Base-by-base conservation (phyloP, 2,329 filamentous ascomycete species). In the Aspergillus uvarum region DNA sequence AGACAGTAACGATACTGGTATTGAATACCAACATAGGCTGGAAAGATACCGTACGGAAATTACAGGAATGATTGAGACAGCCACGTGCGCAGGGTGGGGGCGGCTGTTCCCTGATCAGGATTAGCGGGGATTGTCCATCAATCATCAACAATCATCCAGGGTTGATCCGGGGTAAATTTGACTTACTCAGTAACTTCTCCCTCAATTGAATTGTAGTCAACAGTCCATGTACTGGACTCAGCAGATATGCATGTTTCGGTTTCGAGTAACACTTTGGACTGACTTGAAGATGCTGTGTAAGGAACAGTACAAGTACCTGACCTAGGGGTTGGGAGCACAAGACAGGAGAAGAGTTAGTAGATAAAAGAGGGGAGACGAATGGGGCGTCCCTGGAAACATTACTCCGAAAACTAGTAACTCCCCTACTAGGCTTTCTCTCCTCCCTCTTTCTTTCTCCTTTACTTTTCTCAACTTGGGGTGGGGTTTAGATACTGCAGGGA, bases 121-220 rank as follows among this genome's bases (percentile, higher is more conserved):
- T 59, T 67, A 67, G 62, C 38, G 53, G 44, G 16, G 47, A 29
- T 47, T 44, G 38, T 47, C 49, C 52, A 50, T 56, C 32, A 56
- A 29, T 35, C 32, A 47, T 58, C 52, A 50, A 51, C 32, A 56
- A 29, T 35, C 32, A 47, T 58, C n/a, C 44, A 51, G 21, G 61
- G 63, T 60, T 61, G 59, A 63, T 67, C 65, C 52, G 65, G 65
- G 65, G 60, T 66, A 67, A 60, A 53, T n/a, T 19, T 61, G 11
- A 35, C 11, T 16, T 35, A 16, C 32, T 16, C 11, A 35, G 32
- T 12, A 12, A 35, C 32, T 35, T 16, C 4, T 3, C 26, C 6
- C 5, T 8, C 26, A 29, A 29, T 29, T 29, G 26, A 29, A 8
- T 10, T 29, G 1, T 6, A 29, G 2, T 10, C 26, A 29, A 29